Conservation (phyloP, 257 asterid species). For the Fraxinus americana region DNA sequence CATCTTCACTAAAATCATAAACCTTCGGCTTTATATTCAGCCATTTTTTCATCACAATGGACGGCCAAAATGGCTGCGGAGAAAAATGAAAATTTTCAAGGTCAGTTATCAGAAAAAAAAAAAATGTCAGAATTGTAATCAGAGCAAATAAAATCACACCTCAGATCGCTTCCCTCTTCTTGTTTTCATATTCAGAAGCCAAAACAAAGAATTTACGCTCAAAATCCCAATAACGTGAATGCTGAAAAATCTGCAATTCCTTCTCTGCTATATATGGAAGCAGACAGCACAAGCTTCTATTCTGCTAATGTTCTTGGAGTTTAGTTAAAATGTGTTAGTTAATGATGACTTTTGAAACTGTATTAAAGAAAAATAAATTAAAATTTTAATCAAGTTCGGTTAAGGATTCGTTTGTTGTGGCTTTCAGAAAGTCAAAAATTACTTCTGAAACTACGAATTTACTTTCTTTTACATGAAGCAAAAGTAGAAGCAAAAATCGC, state of each 20-base stretch:
- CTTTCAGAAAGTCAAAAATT: too few relatives aligned
- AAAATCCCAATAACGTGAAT: constrained; percentile 10
- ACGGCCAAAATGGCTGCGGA: constrained; percentile 81
- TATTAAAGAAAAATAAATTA: too few relatives aligned
- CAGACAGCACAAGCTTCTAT: constrained; percentile 30
- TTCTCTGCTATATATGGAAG: constrained; percentile 18
- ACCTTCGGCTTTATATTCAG: constrained; percentile 76
- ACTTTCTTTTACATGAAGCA: too few relatives aligned
- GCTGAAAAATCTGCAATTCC: constrained; percentile 2
- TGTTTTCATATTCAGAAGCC: constrained; percentile 43
- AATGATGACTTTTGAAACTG: neutral
- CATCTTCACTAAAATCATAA: constrained; percentile 90
- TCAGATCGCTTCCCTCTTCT: constrained; percentile 59
- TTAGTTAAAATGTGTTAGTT: neutral
- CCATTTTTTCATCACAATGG: constrained; percentile 95
- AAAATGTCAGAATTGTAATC: neutral
- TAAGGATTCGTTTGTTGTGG: too few relatives aligned
- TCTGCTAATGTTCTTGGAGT: constrained; percentile 29
- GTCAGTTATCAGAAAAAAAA: neutral
- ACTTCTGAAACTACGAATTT: too few relatives aligned
- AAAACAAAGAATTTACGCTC: constrained; percentile 14
- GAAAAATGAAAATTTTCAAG: neutral
- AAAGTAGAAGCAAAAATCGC: too few relatives aligned
- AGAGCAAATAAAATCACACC: constrained; percentile 37
- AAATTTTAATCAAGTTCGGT: too few relatives aligned